A percentile compares a stretch with the other conserved stretches of the same genome.
These are phyloP conservation scores for Mycogone perniciosa DNA, from an alignment of 2,329 filamentous ascomycete species.

Conservation along the genomic window DNA sequence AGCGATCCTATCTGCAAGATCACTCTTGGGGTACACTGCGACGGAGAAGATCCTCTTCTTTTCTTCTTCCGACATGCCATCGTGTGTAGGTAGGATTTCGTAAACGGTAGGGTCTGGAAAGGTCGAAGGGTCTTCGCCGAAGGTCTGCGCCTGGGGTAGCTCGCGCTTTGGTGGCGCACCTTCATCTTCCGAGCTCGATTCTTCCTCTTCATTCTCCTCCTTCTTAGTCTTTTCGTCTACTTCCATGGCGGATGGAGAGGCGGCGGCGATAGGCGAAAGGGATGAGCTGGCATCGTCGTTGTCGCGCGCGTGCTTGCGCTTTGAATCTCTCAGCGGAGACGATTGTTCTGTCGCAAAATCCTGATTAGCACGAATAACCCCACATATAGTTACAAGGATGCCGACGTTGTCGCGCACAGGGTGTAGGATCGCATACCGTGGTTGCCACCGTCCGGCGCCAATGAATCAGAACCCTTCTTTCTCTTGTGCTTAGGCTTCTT, in stretches of 20 bases:
- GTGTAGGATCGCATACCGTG: conserved; percentile 21
- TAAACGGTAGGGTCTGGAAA: conserved; percentile 91
- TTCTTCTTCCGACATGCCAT: conserved; percentile 77
- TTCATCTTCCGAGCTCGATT: conserved; percentile 53
- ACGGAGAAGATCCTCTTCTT: conserved; percentile 86
- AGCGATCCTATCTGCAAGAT: conserved; percentile 78
- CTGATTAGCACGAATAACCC: neutral
- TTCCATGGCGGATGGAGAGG: conserved; percentile 51
- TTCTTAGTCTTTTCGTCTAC: conserved; percentile 48
- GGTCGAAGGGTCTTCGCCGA: conserved; percentile 86
- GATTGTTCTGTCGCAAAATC: conserved; percentile 39
- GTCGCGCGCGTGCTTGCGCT: conserved; percentile 46
- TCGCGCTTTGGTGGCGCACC: conserved; percentile 56
- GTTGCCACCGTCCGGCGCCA: conserved; percentile 44
- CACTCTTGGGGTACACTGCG: conserved; percentile 69
- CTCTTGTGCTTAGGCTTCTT: conserved; percentile 68
- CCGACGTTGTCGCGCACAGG: neutral
- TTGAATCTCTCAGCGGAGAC: conserved; percentile 47
- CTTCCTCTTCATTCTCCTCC: conserved; percentile 37
- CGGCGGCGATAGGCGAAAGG: conserved; percentile 48
- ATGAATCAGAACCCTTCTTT: conserved; percentile 62
- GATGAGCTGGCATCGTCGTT: conserved; percentile 54
- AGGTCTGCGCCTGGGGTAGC: conserved; percentile 75
- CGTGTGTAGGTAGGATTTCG: conserved; percentile 71
- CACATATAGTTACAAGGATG: neutral